A percentile compares a stretch with the other conserved stretches of the same genome.
phyloP scores from a whole-genome alignment of 345 rosid genomes.

The Salix koriyanagi region DNA sequence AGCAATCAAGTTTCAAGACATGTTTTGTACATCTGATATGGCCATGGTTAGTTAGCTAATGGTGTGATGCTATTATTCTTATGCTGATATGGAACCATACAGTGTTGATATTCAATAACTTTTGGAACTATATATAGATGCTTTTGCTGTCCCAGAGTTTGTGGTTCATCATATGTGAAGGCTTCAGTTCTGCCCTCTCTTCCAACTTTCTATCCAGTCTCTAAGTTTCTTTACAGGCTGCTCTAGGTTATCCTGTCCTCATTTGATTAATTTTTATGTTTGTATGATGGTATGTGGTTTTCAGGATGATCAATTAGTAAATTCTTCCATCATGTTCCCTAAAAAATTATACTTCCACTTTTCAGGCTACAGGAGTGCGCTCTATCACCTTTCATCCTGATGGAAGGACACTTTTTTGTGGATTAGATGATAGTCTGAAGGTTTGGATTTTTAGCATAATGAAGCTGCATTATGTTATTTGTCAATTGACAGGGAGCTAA shows the following conservation, averaged over 20 bases:
- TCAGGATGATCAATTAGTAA: not conserved
- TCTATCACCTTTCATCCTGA: conserved; percentile 77
- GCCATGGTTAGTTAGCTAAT: no score
- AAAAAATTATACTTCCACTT: conserved; percentile 12
- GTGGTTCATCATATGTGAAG: no score
- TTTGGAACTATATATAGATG: no score
- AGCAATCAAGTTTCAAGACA: no score
- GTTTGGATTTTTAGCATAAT: conserved; percentile 37
- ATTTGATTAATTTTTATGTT: not conserved
- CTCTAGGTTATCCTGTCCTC: not conserved
- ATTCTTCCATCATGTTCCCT: not conserved
- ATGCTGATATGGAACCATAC: no score
- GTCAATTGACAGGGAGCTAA: conserved; percentile 4
- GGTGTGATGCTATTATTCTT: no score
- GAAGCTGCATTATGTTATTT: not conserved
- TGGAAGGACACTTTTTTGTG: conserved; percentile 85
- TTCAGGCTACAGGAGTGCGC: conserved; percentile 80
- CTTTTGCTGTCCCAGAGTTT: no score
- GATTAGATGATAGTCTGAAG: conserved; percentile 83
- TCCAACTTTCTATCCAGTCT: not conserved
- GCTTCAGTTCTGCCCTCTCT: no score
- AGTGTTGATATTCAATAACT: no score
- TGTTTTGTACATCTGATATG: no score
- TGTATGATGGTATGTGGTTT: not conserved
- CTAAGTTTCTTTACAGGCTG: not conserved